Evolutionary conservation across 345 rosid species (phyloP).

Genomic region (Populus tremula): DNA sequence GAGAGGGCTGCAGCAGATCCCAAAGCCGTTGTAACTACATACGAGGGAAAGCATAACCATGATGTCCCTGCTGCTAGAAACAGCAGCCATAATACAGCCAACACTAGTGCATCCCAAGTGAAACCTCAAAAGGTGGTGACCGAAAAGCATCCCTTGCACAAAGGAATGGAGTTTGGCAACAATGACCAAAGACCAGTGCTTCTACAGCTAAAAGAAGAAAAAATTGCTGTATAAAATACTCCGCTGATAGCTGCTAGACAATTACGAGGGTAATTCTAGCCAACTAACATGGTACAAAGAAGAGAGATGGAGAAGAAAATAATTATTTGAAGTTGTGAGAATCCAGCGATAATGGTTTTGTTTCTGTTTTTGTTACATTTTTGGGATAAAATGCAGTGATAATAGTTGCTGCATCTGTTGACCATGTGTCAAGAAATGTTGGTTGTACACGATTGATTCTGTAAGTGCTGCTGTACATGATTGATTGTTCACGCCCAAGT

Average conservation of each 20-base stretch:
- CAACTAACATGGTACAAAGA: constrained; percentile 11
- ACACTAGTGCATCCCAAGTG: constrained; percentile 17
- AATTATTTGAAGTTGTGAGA: background rate
- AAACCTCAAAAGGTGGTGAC: constrained; percentile 31
- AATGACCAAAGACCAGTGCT: constrained; percentile 56
- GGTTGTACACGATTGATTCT: constrained; percentile 12
- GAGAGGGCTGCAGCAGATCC: constrained; percentile 91
- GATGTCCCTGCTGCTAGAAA: constrained; percentile 75
- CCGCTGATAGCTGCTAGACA: background rate
- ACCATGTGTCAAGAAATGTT: constrained; percentile 6
- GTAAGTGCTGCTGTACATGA: constrained; percentile 20
- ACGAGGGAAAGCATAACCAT: constrained; percentile 94
- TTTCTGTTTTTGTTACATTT: background rate
- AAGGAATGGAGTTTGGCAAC: constrained; percentile 47
- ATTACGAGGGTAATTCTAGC: background rate
- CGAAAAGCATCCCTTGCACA: constrained; percentile 34
- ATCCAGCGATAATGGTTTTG: background rate
- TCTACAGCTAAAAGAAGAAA: constrained; percentile 69
- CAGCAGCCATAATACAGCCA: constrained; percentile 42
- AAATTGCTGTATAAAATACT: constrained; percentile 42
- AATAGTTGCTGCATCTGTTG: background rate
- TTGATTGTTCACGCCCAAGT: background rate
- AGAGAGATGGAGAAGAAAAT: constrained; percentile 13
- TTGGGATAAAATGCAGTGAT: constrained; percentile 1
- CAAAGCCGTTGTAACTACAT: constrained; percentile 87